Evolutionary conservation across 371 early-diverging fungal species (phyloP).

Genomic region (Nosema granulosis): DNA sequence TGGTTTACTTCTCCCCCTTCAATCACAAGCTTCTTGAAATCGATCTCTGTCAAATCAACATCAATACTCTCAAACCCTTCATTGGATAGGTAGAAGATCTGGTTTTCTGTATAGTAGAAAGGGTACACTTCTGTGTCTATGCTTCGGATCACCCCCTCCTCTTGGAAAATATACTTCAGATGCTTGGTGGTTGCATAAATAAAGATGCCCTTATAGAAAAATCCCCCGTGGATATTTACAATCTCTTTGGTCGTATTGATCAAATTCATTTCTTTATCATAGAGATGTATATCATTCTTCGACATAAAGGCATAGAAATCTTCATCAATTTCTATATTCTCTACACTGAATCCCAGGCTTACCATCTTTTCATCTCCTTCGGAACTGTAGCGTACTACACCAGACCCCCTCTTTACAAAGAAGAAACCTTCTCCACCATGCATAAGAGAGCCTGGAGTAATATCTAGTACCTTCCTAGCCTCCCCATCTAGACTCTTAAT

Average conservation of each 20-base stretch:
- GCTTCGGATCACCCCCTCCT: constrained; percentile 85
- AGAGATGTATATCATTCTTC: constrained; percentile 73
- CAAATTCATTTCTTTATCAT: constrained; percentile 76
- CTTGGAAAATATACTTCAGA: constrained; percentile 89
- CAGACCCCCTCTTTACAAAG: constrained; percentile 9
- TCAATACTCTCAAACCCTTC: constrained; percentile 75
- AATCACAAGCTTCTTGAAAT: constrained; percentile 85
- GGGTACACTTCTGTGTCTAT: constrained; percentile 85
- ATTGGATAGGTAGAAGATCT: constrained; percentile 76
- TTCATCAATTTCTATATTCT: constrained; percentile 3
- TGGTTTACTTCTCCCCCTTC: constrained; percentile 82
- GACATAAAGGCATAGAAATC: constrained; percentile 40
- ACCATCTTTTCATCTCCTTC: constrained; percentile 11
- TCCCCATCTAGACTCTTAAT: background rate
- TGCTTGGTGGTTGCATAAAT: constrained; percentile 93
- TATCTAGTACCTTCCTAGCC: background rate
- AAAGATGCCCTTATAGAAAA: constrained; percentile 83
- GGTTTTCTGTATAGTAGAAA: constrained; percentile 73
- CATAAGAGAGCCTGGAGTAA: background rate
- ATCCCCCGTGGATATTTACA: constrained; percentile 86
- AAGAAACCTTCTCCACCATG: constrained; percentile 3
- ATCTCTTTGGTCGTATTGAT: constrained; percentile 81
- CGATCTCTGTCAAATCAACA: constrained; percentile 90
- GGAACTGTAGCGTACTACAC: background rate
- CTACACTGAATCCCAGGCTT: background rate